Percentiles rank a stretch among this genome's conserved stretches.
Conservation (phyloP, 805 yeast genomes). For the Crinitomyces ghanaensis region DNA sequence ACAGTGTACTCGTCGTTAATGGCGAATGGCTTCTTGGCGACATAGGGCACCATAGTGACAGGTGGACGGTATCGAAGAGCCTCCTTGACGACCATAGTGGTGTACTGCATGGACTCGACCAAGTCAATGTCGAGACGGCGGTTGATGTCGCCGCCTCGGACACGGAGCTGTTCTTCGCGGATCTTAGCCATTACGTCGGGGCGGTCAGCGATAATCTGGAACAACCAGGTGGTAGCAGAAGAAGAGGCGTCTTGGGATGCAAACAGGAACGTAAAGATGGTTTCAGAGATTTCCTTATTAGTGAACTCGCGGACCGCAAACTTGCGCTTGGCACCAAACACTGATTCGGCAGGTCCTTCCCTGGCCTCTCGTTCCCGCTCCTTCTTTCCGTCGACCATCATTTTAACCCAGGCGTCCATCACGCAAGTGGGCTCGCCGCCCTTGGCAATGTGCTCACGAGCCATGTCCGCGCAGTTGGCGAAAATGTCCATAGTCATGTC, state of each 20-base stretch:
- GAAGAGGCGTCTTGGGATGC: slow-evolving; percentile 98
- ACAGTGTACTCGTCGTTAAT: slow-evolving; percentile 75
- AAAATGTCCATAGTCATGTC: slow-evolving; percentile 90
- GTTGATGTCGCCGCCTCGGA: slow-evolving; percentile 67
- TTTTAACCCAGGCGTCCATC: slow-evolving; percentile 88
- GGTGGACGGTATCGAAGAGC: slow-evolving; percentile 93
- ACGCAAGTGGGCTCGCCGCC: slow-evolving; percentile 80
- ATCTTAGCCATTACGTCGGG: slow-evolving; percentile 81
- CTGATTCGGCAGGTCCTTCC: slow-evolving; percentile 39
- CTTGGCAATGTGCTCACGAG: slow-evolving; percentile 65
- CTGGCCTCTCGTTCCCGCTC: slow-evolving; percentile 31
- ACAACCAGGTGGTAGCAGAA: slow-evolving; percentile 94
- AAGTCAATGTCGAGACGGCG: slow-evolving; percentile 54
- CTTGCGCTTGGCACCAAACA: too few species aligned
- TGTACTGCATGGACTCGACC: slow-evolving; percentile 79
- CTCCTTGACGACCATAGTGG: slow-evolving; percentile 85
- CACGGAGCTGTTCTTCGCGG: slow-evolving; percentile 81
- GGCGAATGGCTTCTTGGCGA: slow-evolving; percentile 78
- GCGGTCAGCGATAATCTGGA: slow-evolving; percentile 91
- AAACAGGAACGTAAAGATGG: slow-evolving; percentile 89
- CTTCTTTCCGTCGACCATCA: slow-evolving; percentile 66
- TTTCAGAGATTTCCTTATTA: slow-evolving; percentile 88
- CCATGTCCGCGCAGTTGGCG: slow-evolving; percentile 76
- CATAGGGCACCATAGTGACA: slow-evolving; percentile 95
- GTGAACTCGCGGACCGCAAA: slow-evolving; percentile 69